Evolutionary conservation across 305 asterid species (phyloP), one percentile per base, ranked within the genome.

Genomic region (Fraxinus latifolia): DNA sequence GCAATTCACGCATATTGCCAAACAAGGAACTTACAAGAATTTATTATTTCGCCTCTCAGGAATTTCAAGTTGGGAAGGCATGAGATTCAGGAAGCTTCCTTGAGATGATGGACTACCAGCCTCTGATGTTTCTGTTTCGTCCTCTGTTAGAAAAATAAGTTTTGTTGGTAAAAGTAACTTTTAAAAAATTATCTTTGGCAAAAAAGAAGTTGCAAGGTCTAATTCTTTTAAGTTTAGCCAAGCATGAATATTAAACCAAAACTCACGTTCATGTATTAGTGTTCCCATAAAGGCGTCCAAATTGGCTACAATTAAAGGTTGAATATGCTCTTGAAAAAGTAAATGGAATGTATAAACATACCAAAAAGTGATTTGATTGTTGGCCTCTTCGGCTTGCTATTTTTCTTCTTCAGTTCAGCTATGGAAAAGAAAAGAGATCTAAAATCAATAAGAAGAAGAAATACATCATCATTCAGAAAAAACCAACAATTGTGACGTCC

Each of bases 331-430:
- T 32, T 58, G 73, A 78, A 21, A 21, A 81, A 76, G 31, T 17
- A 31, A 21, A 68, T 37, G 39, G 72, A 19, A 81, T 31, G 67
- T 60, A 81, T 36, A 68, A 67, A 82, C 94, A 50, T 93, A 95
- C 99, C 99, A 37, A 95, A 95, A 44, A 95, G 92, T 71, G 97
- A 82, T 84, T 94, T 94, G 87, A 95, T 89, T 79, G 98, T 84
- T 32, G 98, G 97, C 87, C 95, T 89, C 92, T 91, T 94, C 58
- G 97, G 79, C 83, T 89, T 95, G 87, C 89, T 87, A 76, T 37
- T 90, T 87, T 94, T 94, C 95, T 95, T 95, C 94, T 94, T 93
- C 78, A 95, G 74, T 89, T 93, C 99, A 86, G 99, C 99, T 95
- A 96, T 68, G 34, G 68, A 39, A 76, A 80, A 80, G 36, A 81